Percentiles rank a stretch among this genome's conserved stretches.
Evolutionary conservation across 2,329 filamentous ascomycete species (phyloP).

Genomic region (Rhinocladiella similis): DNA sequence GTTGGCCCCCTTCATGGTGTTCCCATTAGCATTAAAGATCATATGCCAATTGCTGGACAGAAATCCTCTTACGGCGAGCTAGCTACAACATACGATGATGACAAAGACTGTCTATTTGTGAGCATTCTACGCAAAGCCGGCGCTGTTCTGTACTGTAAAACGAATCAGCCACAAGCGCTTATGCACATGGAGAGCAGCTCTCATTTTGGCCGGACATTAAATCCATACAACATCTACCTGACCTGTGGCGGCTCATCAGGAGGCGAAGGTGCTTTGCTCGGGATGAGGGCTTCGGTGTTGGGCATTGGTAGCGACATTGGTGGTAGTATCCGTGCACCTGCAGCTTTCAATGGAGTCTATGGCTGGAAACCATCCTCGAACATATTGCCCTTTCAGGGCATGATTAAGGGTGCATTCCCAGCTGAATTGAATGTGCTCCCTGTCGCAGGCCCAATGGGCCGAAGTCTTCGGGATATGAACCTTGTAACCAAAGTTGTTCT

Average conservation of each 20-base stretch:
- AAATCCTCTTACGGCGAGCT: too few species aligned
- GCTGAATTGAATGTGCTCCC: constrained; percentile 40
- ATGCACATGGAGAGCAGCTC: constrained; percentile 35
- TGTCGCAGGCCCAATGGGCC: constrained; percentile 56
- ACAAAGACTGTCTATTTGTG: constrained; percentile 9
- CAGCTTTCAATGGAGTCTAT: constrained; percentile 41
- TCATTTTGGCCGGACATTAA: constrained; percentile 45
- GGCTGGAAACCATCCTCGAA: constrained; percentile 41
- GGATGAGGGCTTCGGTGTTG: constrained; percentile 52
- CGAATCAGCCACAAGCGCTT: constrained; percentile 32
- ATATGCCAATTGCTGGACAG: constrained; percentile 38
- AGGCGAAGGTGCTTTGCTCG: constrained; percentile 58
- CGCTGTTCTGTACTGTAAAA: constrained; percentile 34
- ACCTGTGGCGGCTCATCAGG: constrained; percentile 56
- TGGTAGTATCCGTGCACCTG: constrained; percentile 31
- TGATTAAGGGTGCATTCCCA: constrained; percentile 14
- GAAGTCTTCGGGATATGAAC: constrained; percentile 49
- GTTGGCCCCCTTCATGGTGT: constrained; percentile 64
- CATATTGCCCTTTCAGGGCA: constrained; percentile 38
- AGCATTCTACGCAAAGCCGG: constrained; percentile 32
- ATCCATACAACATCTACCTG: constrained; percentile 53
- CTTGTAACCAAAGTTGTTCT: constrained; percentile 45
- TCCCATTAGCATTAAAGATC: constrained; percentile 55
- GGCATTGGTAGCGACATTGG: constrained; percentile 47
- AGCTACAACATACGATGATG: constrained; percentile 6